Evolutionary conservation across 768 basidiomycete genomes (phyloP).

Genomic region (Symmetrospora coprosmae): DNA sequence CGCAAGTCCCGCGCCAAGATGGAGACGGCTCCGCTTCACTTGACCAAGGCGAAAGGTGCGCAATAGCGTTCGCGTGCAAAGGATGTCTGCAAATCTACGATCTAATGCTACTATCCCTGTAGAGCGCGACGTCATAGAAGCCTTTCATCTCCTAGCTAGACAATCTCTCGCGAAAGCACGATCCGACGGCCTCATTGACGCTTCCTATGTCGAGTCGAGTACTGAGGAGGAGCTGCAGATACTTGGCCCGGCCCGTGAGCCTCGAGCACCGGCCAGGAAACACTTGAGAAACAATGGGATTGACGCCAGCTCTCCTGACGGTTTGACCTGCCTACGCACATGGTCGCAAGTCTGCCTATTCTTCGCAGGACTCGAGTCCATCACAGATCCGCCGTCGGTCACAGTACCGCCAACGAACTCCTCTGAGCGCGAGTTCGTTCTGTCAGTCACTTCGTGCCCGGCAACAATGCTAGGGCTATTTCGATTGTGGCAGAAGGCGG

Average conservation of each 20-base stretch:
- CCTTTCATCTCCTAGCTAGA: constrained; percentile 1
- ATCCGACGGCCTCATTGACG: constrained; percentile 1
- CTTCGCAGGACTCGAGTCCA: not conserved
- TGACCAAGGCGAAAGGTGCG: not conserved
- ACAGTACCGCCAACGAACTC: not conserved
- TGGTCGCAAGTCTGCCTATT: not conserved
- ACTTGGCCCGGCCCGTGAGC: not conserved
- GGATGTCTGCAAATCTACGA: too few species aligned
- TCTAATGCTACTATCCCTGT: not conserved
- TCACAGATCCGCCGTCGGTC: not conserved
- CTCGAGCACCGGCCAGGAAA: not conserved
- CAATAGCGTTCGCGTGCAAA: not conserved
- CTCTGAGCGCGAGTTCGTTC: not conserved
- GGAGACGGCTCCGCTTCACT: not conserved
- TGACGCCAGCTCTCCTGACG: not conserved
- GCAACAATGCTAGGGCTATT: not conserved
- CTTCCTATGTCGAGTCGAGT: not conserved
- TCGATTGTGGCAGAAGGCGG: not conserved
- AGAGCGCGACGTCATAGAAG: constrained; percentile 9
- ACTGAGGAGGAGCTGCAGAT: not conserved
- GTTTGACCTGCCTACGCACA: too few species aligned
- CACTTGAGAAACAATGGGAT: not conserved
- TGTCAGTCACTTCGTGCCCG: not conserved
- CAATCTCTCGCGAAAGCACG: not conserved
- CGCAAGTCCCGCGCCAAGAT: not conserved